Base-by-base conservation (phyloP, 2,329 filamentous ascomycete genomes). In the Kalaharituber pfeilii region DNA sequence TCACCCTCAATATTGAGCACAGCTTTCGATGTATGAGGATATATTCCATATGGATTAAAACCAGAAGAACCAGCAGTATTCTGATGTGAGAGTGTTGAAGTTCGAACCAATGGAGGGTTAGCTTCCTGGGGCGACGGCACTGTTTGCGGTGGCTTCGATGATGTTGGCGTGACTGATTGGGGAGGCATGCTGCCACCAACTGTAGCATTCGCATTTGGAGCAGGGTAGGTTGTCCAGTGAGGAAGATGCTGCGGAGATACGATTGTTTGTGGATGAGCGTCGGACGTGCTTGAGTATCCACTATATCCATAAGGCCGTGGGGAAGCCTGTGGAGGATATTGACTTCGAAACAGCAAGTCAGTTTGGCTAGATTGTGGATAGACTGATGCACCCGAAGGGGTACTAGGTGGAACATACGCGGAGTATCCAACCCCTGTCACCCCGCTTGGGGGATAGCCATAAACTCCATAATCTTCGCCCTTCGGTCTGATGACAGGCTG, bases 1-100 rank as follows among this genome's bases (percentile, higher is more conserved):
- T 95, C 85, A 20, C 88, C 88, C 53, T 83, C 78, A 56, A 96
- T 82, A 65, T 91, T 86, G 27, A 96, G 72, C 18, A 82, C 73
- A 0, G 88, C 91, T 70, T 94, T 95, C 9, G 42, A 45, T 45
- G 42, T 45, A 65, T 80, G 78, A 15, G 86, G 81, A 65, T 88
- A 89, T 61, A 89, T 77, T 2, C 81, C 77, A 65, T 94, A 88
- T 0, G 83, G 82, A 62, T 87, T 86, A 69, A 87, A 85, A 1
- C 68, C 66, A 45, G 68, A 64, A 49, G 66, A 62, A 30, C 67
- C 57, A n/a, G 42, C 11, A n/a, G 8, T 50, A 2, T 50, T 55
- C 63, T 65, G 66, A 67, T 51, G 70, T 62, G 51, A 68, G 49
- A 84, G 67, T 2, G 79, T 82, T 1, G 81, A 82, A 4, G 81